Percentiles rank a stretch among this genome's conserved stretches.
These are phyloP conservation scores for Clonostachys byssicola DNA, from an alignment of 2,329 filamentous ascomycete species.

Conservation along the genomic window DNA sequence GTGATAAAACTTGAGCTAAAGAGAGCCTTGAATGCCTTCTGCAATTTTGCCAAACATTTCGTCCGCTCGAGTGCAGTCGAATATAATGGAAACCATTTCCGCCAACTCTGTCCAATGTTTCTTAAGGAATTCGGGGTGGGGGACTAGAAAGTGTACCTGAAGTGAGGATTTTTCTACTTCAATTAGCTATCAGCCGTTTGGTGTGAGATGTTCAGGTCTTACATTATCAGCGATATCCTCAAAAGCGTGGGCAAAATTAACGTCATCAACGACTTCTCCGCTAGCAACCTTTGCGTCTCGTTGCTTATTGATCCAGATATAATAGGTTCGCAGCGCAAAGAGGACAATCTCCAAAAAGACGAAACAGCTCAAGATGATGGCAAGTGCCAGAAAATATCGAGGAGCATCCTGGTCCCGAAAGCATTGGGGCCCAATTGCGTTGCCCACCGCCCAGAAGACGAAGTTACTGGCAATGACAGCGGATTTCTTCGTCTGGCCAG, in stretches of 20 bases:
- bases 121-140: too few species aligned
- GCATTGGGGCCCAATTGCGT: conserved; percentile 58
- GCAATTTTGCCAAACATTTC: too few species aligned
- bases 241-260: conserved; percentile 47
- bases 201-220: background rate
- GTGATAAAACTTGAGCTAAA: too few species aligned
- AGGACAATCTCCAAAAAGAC: conserved; percentile 53
- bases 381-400: conserved; percentile 65
- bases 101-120: too few species aligned
- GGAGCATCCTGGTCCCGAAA: conserved; percentile 58
- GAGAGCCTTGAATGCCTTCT: too few species aligned
- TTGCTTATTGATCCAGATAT: conserved; percentile 52
- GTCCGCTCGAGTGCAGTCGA: too few species aligned
- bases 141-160: background rate
- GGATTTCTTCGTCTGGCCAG: conserved; percentile 70
- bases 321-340: conserved; percentile 52
- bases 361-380: conserved; percentile 68
- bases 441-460: conserved; percentile 64
- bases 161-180: background rate
- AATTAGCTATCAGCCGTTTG: background rate
- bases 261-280: conserved; percentile 31
- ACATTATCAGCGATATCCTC: conserved; percentile 58
- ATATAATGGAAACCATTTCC: too few species aligned
- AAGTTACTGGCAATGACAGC: conserved; percentile 67
- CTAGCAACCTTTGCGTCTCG: conserved; percentile 42